Conservation (phyloP, 768 basidiomycete species). For the Hericium erinaceus region DNA sequence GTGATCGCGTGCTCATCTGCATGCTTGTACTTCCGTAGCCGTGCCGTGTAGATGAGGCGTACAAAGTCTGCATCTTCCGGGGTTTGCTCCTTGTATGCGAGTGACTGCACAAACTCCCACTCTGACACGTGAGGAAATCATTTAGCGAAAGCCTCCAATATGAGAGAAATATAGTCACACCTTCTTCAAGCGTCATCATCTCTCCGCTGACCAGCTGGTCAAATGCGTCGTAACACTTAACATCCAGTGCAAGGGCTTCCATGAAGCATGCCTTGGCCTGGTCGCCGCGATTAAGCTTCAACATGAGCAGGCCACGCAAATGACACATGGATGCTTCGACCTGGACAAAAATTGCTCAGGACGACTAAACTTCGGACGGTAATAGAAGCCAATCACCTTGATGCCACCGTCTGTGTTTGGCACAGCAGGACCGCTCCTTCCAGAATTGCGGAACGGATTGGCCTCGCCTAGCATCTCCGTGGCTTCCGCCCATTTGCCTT, state of each 20-base stretch:
- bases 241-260: constrained; percentile 90
- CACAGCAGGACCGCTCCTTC: constrained; percentile 63
- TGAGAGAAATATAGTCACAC: constrained; percentile 29
- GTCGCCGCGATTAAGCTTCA: constrained; percentile 84
- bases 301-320: constrained; percentile 86
- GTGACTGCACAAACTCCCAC: constrained; percentile 88
- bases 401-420: constrained; percentile 88
- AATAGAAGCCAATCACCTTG: constrained; percentile 47
- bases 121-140: constrained; percentile 38
- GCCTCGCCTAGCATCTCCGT: constrained; percentile 89
- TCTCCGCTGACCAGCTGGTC: constrained; percentile 83
- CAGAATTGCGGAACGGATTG: constrained; percentile 75
- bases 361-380: neutral
- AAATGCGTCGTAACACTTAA: constrained; percentile 96
- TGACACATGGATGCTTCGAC: constrained; percentile 98
- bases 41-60: constrained; percentile 83
- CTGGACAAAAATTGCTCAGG: constrained; percentile 27
- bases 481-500: constrained; percentile 89
- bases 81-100: constrained; percentile 76
- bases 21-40: constrained; percentile 87
- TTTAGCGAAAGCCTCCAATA: neutral
- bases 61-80: constrained; percentile 89
- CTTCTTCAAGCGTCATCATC: constrained; percentile 96
- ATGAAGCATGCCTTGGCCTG: constrained; percentile 92
- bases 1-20: constrained; percentile 73